A percentile compares a stretch with the other conserved stretches of the same genome.
These are phyloP conservation scores for Podila horticola DNA, from an alignment of 192 early-diverging fungal species.

Conservation along the genomic window DNA sequence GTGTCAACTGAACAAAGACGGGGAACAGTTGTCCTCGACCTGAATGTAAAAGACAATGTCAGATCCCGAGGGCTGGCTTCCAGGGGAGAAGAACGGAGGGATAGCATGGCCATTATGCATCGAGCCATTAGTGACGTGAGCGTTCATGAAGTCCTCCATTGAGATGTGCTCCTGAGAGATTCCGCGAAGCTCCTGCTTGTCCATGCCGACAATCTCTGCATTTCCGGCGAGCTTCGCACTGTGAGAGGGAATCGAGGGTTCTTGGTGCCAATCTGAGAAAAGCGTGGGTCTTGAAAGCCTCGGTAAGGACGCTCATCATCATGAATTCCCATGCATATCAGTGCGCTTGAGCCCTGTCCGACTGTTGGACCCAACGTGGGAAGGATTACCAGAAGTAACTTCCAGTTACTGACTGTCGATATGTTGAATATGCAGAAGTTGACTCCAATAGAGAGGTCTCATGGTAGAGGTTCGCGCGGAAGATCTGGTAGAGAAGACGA, in stretches of 20 bases:
- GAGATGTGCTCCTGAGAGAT: constrained; percentile 9
- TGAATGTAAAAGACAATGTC: constrained; percentile 15
- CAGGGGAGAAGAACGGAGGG: constrained; percentile 9
- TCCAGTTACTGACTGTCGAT: too few species aligned
- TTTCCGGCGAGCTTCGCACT: neutral
- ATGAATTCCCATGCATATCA: constrained; percentile 7
- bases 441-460: too few species aligned
- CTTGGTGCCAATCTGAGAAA: neutral
- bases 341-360: constrained; percentile 3
- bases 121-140: neutral
- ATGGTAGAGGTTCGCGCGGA: too few species aligned
- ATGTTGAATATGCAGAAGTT: too few species aligned
- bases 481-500: too few species aligned
- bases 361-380: constrained; percentile 5
- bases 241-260: neutral
- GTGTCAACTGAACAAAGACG: too few species aligned
- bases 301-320: constrained; percentile 9
- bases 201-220: constrained; percentile 7
- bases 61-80: constrained; percentile 3
- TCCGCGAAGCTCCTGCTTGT: constrained; percentile 8
- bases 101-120: neutral
- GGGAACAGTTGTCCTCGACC: neutral
- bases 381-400: too few species aligned
- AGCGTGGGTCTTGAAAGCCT: constrained; percentile 1
- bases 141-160: constrained; percentile 14